Evolutionary conservation across 768 basidiomycete genomes (phyloP), one percentile per base, ranked within the genome.

Genomic region (Coprinopsis strossmayeri): DNA sequence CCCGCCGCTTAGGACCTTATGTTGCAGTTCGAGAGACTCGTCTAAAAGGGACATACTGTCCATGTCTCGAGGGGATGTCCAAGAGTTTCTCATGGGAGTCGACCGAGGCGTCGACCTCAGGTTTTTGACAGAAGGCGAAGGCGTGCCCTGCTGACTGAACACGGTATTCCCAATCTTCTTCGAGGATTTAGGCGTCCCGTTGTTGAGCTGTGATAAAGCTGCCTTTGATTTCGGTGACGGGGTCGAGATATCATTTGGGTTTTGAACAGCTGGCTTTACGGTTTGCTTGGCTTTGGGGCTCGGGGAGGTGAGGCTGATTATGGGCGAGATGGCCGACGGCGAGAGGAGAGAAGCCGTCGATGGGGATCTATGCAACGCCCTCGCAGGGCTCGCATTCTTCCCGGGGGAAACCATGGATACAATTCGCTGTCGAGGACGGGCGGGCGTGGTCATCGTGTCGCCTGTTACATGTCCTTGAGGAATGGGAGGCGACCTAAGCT

Each of bases 341-440:
- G 57, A 50, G 27, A 60, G 59, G 25, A 61, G 47, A 3, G 64
- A 60, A 17, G 54, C 53, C 2, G 55, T 55, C 18, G 62, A 53
- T 17, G 61, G 53, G 0, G 65, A 62, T 55, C 59, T 63, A 37
- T 61, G 55, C 43, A 61, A 25, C 50, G 63, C 48, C 53, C 45
- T 28, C 52, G 53, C 44, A 55, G 38, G 20, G 49, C 44, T 47
- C 46, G 26, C 52, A 48, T 57, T 54, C 59, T 55, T 55, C 51
- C 58, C 59, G 20, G 64, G 68, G 13, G 70, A 67, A 24, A 69
- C 71, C 69, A 70, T 64, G 7, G 77, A 79, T 53, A 67, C 60
- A 48, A 79, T 69, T 28, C 74, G 68, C 46, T 69, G 58, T 34
- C 63, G 55, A 45, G 57, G 54, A 34, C 68, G 69, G 50, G 68